Percentiles rank a stretch among this genome's conserved stretches.
Conservation (phyloP, 176 grass and related monocot species). For the Oropetium thomaeum region DNA sequence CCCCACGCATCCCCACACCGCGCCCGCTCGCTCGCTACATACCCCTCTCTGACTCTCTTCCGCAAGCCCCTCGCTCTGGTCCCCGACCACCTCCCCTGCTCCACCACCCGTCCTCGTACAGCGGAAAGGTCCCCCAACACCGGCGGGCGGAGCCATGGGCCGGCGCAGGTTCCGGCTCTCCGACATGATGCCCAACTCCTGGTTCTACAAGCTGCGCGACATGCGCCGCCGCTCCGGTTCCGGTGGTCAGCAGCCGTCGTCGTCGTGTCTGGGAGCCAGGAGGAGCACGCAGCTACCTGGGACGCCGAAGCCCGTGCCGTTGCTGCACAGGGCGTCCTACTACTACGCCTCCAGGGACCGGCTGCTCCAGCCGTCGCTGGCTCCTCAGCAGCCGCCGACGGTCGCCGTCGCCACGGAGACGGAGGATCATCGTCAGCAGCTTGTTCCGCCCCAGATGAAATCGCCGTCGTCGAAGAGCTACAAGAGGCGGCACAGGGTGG, state of each 20-base stretch:
- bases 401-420: background rate
- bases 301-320: conserved; percentile 6
- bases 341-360: conserved; percentile 60
- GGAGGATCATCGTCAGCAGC: conserved; percentile 3
- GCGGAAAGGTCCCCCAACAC: background rate
- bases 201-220: conserved; percentile 94
- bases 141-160: conserved; percentile 52
- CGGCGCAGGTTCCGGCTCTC: conserved; percentile 68
- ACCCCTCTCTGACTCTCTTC: conserved; percentile 4
- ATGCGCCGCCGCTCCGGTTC: conserved; percentile 29
- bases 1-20: conserved; percentile 15
- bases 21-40: conserved; percentile 24
- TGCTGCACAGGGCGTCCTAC: conserved; percentile 62
- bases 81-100: conserved; percentile 20
- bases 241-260: background rate
- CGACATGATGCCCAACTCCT: conserved; percentile 89
- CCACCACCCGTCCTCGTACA: conserved; percentile 31
- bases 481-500: conserved; percentile 34
- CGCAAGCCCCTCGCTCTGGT: background rate
- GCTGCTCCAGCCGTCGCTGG: conserved; percentile 16
- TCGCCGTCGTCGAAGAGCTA: conserved; percentile 28
- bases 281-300: background rate
- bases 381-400: background rate
- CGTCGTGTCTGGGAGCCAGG: background rate
- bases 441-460: conserved; percentile 1